Conservation (phyloP, 805 yeast species). For the Lachancea lanzarotensis region DNA sequence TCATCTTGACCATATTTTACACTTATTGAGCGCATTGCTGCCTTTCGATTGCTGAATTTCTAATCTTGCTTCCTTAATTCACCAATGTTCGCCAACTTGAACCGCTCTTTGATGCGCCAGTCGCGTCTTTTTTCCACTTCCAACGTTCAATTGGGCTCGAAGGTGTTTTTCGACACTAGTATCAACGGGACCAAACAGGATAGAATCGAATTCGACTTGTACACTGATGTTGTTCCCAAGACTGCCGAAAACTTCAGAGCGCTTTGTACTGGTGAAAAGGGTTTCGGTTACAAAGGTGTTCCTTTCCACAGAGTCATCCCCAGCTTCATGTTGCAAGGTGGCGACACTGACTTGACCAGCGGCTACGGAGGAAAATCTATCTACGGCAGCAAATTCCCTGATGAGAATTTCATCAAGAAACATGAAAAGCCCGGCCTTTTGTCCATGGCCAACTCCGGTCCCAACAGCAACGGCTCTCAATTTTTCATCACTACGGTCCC, state of each 20-base stretch:
- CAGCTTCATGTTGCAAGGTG: conserved; percentile 94
- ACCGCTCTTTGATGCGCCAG: conserved; percentile 16
- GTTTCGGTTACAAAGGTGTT: conserved; percentile 74
- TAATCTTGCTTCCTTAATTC: no score
- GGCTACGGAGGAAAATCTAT: conserved; percentile 93
- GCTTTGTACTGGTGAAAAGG: conserved; percentile 85
- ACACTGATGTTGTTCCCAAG: conserved; percentile 52
- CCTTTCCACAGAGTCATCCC: conserved; percentile 93
- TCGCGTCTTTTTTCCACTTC: conserved; percentile 48
- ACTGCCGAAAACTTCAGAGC: conserved; percentile 79
- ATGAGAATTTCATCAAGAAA: conserved; percentile 57
- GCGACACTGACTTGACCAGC: conserved; percentile 78
- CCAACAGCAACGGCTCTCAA: conserved; percentile 88
- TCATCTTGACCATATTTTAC: no score
- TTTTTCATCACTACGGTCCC: conserved; percentile 80
- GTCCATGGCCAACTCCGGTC: conserved; percentile 92
- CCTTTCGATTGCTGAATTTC: no score
- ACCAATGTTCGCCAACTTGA: conserved; percentile 7
- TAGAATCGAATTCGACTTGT: conserved; percentile 32
- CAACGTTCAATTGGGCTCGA: conserved; percentile 41
- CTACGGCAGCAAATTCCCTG: conserved; percentile 60
- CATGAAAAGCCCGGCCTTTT: conserved; percentile 77
- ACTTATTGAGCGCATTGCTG: no score
- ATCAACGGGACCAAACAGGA: conserved; percentile 42
- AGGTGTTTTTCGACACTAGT: conserved; percentile 52